Base-by-base conservation (phyloP, 2,329 filamentous ascomycete species). In the Pyrenophora teres region DNA sequence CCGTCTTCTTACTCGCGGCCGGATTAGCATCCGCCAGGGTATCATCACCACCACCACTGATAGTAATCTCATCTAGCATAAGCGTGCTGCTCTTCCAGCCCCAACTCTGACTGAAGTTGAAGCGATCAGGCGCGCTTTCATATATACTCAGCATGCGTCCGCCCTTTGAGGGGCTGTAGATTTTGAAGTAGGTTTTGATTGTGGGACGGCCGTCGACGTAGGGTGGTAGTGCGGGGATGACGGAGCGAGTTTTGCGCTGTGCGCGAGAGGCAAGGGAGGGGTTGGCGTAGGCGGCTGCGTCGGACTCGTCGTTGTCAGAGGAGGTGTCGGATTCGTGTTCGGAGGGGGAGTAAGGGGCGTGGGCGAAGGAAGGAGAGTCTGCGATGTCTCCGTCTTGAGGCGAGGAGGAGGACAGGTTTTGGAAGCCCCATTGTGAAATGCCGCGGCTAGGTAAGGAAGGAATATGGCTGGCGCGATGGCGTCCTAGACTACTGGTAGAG, bases 111-210 rank as follows among this genome's bases (percentile, higher is more conserved):
- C 78, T 80, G 64, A 84, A 84, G 61, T 84, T 83, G 67, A 85
- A 85, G 48, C 76, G 76, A 60, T 84, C 82, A 1, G 82, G 82
- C 4, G 81, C 81, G 39, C 76, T 79, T 57, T 83, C 81, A 58
- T 84, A 84, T n/a, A 84, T 81, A 44, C 77, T 81, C 31, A 85
- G 65, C 75, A 84, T 79, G 12, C 82, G 70, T 3, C 82, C 82
- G n/a, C 81, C 82, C 57, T 83, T 82, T 18, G 76, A 79, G 0
- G 82, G 82, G n/a, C 75, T 79, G 69, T 83, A 85, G 45, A 85
- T 84, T 64, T 84, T 84, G 71, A 84, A 85, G 59, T 85, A 85
- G 0, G 82, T 84, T 61, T 80, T 80, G 65, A 85, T 84, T 1
- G 80, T 83, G 0, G 82, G 81, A 1, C 82, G 74, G 2, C 73